Evolutionary conservation across 345 rosid species (phyloP), one percentile per base, ranked within the genome.

Genomic region (Excoecaria agallocha): DNA sequence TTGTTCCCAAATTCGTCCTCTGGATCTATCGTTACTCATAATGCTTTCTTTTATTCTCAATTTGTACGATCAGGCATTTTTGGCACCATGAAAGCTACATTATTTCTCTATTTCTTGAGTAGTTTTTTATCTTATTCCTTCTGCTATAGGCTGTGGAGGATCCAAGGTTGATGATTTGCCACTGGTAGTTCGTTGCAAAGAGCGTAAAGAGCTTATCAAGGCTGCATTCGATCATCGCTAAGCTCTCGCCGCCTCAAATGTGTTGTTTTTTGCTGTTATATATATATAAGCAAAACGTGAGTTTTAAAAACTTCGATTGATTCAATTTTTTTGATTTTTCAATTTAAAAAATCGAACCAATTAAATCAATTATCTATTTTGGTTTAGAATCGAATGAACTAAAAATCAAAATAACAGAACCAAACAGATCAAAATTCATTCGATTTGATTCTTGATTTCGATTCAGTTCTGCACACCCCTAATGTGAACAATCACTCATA

Each of bases 241-340:
- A 78, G 93, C 92, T 52, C 86, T 94, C 62, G 97, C 98, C 48
- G 95, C 93, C 13, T 89, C 98, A n/a, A 97, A 94, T 55, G 87
- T 88, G 48, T 63, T 85, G 38, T n/a, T n/a, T n/a, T n/a, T n/a
- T n/a, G n/a, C n/a, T n/a, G n/a, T n/a, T n/a, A n/a, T n/a, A n/a
- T n/a, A n/a, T n/a, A n/a, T n/a, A n/a, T n/a, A n/a, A n/a, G n/a
- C n/a, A n/a, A n/a, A n/a, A n/a, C n/a, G n/a, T n/a, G n/a, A n/a
- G n/a, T n/a, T n/a, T n/a, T n/a, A n/a, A n/a, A n/a, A n/a, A n/a
- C n/a, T n/a, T n/a, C n/a, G n/a, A n/a, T n/a, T n/a, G n/a, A n/a
- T n/a, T n/a, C n/a, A n/a, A n/a, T n/a, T n/a, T n/a, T n/a, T n/a
- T n/a, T n/a, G n/a, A n/a, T n/a, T n/a, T n/a, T n/a, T n/a, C n/a